These are phyloP conservation scores for Ophiocordyceps robertsii DNA, from an alignment of 2,329 filamentous ascomycete species.

Conservation along the genomic window DNA sequence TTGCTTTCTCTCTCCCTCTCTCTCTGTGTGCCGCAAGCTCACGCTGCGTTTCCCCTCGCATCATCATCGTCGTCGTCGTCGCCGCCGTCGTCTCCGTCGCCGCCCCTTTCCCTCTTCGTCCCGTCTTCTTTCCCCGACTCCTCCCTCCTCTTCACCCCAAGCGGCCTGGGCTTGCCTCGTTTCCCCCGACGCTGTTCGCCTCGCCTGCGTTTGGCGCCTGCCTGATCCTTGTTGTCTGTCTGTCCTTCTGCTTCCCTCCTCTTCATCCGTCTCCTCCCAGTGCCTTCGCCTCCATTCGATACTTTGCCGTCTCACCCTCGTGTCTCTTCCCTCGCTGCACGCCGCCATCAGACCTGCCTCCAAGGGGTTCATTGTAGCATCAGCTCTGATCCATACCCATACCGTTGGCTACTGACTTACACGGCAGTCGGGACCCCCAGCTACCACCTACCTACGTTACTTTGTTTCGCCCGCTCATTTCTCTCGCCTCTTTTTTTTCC, in stretches of 20 bases:
- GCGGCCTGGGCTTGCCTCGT: neutral
- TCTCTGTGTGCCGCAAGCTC: neutral
- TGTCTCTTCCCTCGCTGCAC: neutral
- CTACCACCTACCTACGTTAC: neutral
- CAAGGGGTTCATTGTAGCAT: neutral
- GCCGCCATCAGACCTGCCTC: neutral
- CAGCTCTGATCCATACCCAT: neutral
- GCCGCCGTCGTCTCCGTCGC: neutral
- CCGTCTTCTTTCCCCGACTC: neutral
- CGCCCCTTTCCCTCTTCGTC: neutral
- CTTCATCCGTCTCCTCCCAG: neutral
- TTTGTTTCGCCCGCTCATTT: neutral
- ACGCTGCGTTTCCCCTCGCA: neutral
- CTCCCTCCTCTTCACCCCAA: neutral
- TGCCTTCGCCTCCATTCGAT: neutral
- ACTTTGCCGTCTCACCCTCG: neutral
- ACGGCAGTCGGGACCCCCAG: slow-evolving; percentile 1
- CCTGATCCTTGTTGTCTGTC: neutral
- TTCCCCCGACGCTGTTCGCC: neutral
- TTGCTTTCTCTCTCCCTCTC: neutral
- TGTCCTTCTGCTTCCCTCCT: neutral
- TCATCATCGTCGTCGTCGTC: neutral
- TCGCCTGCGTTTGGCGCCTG: neutral
- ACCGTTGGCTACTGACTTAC: neutral
- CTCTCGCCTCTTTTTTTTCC: neutral